Evolutionary conservation across 2,329 filamentous ascomycete species (phyloP), one percentile per base, ranked within the genome.

Genomic region (Phaeosphaeriaceae sp.): DNA sequence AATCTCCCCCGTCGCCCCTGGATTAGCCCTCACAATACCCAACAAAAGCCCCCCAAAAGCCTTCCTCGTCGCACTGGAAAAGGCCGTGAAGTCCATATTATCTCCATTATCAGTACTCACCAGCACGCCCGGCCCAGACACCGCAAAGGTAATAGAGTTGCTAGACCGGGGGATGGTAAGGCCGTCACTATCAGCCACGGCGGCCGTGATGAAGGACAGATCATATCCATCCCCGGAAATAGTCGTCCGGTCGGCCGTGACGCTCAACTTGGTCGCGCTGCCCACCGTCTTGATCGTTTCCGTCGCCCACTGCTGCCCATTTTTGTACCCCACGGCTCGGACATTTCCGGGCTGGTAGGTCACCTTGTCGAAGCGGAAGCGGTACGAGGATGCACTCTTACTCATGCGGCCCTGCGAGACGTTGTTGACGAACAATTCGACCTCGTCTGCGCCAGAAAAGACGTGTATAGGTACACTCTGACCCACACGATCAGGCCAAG

Each of bases 361-460:
- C 1, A 83, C 74, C 1, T 78, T 65, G 56, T 83, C 79, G 81
- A 80, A 83, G 3, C 81, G 76, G 57, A 83, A 77, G 15, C 81
- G 76, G 56, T 81, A 83, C n/a, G 69, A 59, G 13, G 58, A 68
- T 28, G 67, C 38, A 0, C 46, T 68, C 37, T 68, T 73, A 48
- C 66, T 73, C 50, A 70, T 55, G 1, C 74, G 64, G 1, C 81
- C 81, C 2, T 70, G 70, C 0, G 79, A 80, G 33, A 72, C 56
- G 2, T 77, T 79, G 43, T 83, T 83, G 13, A 83, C 57, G 52
- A 83, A 83, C 2, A 83, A 64, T 67, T 83, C 81, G 3, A 80
- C 81, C 56, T 81, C 79, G 52, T 83, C 79, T 2, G 69, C 81
- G 1, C 76, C 68, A 0, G 79, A 74, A 54, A 81, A 83, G 0